Evolutionary conservation across 1,284 basidiomycete species (phyloP).

Genomic region (Cutaneotrichosporon daszewskae): DNA sequence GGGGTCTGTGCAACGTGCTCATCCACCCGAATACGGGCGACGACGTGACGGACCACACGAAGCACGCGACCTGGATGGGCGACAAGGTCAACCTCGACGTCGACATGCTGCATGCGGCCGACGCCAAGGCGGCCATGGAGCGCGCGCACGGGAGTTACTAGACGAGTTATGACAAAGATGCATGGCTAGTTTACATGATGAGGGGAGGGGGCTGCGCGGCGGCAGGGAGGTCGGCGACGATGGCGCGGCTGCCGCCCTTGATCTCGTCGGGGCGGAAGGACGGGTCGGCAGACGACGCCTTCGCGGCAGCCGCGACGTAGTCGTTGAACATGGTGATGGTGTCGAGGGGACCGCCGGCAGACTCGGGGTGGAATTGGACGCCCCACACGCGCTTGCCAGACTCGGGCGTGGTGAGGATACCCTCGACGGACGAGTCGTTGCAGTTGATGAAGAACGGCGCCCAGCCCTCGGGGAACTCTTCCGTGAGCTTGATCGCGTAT

Average conservation of each 20-base stretch:
- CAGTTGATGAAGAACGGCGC: conserved; percentile 98
- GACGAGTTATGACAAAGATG: too few relatives aligned
- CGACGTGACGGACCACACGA: conserved; percentile 58
- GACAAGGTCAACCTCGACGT: conserved; percentile 55
- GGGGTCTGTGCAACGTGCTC: conserved; percentile 64
- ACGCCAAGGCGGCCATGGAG: conserved; percentile 21
- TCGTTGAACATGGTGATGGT: conserved; percentile 96
- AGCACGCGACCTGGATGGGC: conserved; percentile 65
- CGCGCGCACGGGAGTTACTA: too few relatives aligned
- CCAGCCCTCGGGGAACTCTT: conserved; percentile 91
- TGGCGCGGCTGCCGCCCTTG: too few relatives aligned
- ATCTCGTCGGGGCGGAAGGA: too few relatives aligned
- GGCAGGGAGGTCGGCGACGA: too few relatives aligned
- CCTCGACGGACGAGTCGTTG: conserved; percentile 92
- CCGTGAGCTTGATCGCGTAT: conserved; percentile 85
- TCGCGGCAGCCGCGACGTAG: conserved; percentile 74
- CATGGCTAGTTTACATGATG: too few relatives aligned
- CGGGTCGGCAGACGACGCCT: too few relatives aligned
- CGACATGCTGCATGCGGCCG: conserved; percentile 34
- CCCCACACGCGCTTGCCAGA: conserved; percentile 90
- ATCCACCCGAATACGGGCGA: conserved; percentile 68
- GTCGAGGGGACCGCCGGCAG: conserved; percentile 83
- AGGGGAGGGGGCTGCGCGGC: too few relatives aligned
- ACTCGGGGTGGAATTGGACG: conserved; percentile 94
- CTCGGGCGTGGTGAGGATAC: conserved; percentile 82